A percentile compares a stretch with the other conserved stretches of the same genome.
Evolutionary conservation across 2,329 filamentous ascomycete genomes (phyloP).

Genomic region (Sclerotinia sclerotiorum): DNA sequence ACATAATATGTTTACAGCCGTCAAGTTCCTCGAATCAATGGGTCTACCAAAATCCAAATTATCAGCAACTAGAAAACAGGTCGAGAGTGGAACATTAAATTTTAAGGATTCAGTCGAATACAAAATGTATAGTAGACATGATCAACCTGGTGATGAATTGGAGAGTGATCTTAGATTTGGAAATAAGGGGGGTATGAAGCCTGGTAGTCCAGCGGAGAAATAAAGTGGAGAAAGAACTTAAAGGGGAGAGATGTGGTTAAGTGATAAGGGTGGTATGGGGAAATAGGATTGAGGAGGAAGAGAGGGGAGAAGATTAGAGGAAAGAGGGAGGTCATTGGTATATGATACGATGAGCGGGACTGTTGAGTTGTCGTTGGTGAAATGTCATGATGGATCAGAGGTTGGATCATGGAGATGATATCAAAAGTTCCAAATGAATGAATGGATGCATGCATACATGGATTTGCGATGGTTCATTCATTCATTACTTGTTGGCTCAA

Average conservation of each 20-base stretch:
- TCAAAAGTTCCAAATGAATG: neutral
- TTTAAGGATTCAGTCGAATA: conserved; percentile 58
- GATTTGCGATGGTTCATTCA: neutral
- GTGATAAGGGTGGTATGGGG: too few species aligned
- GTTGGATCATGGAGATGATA: neutral
- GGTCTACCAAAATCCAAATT: conserved; percentile 62
- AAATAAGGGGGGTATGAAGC: neutral
- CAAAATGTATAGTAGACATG: conserved; percentile 61
- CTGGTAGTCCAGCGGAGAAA: neutral
- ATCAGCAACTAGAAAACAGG: conserved; percentile 56
- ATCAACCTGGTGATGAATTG: conserved; percentile 48
- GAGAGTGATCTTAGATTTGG: conserved; percentile 34
- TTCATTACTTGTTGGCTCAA: neutral
- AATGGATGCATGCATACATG: neutral
- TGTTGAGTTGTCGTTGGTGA: neutral
- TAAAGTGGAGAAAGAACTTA: neutral
- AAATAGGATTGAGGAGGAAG: neutral
- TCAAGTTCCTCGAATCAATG: conserved; percentile 63
- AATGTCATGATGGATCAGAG: neutral
- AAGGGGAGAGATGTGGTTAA: neutral
- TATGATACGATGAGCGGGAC: too few species aligned
- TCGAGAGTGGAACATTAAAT: conserved; percentile 60
- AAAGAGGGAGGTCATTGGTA: neutral
- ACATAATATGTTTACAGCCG: conserved; percentile 44
- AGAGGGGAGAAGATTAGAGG: neutral